Conservation (phyloP, 1,284 basidiomycete species). For the Cutaneotrichosporon cyanovorans region DNA sequence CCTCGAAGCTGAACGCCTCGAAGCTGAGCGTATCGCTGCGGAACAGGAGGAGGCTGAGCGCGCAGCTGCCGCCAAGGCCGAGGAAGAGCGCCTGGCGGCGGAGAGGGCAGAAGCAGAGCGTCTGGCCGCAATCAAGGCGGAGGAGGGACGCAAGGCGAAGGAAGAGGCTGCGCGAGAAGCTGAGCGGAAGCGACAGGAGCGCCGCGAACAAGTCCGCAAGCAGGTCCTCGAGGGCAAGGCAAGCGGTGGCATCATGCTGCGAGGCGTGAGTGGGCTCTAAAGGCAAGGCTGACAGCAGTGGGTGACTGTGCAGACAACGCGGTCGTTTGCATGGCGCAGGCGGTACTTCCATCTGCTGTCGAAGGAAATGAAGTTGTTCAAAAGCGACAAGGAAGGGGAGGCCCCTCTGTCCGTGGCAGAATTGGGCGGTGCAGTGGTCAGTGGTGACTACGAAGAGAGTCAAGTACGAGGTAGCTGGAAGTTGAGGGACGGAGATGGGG, state of each 20-base stretch:
- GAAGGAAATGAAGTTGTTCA: conserved; percentile 32
- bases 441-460: conserved; percentile 33
- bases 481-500: conserved; percentile 19
- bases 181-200: conserved; percentile 1
- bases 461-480: conserved; percentile 41
- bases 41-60: conserved; percentile 5
- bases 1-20: conserved; percentile 6
- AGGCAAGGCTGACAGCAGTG: conserved; percentile 20
- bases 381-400: conserved; percentile 11
- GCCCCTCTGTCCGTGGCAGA: conserved; percentile 1
- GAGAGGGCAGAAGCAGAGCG: not conserved
- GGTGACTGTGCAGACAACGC: conserved; percentile 37
- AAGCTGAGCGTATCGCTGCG: conserved; percentile 1
- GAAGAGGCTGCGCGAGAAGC: not conserved
- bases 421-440: not conserved
- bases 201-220: not conserved
- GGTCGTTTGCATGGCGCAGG: conserved; percentile 35
- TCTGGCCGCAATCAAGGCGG: not conserved
- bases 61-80: not conserved
- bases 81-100: not conserved
- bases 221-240: conserved; percentile 9
- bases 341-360: conserved; percentile 34
- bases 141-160: not conserved
- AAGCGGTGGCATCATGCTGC: conserved; percentile 35
- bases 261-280: conserved; percentile 31